phyloP scores from a whole-genome alignment of 192 early-diverging fungal genomes.

The Gamsiella multidivaricata region DNA sequence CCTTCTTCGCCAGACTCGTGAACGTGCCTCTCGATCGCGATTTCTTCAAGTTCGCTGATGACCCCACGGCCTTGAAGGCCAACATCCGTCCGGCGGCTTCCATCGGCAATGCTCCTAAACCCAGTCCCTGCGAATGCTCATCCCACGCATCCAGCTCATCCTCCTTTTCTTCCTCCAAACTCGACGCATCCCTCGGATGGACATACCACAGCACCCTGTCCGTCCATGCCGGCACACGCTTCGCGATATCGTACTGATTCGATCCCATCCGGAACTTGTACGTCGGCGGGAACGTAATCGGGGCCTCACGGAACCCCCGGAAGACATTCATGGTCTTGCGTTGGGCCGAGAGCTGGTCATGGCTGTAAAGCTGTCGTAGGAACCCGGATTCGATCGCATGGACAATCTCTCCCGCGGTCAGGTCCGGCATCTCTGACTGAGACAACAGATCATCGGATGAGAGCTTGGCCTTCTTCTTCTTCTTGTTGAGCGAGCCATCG shows the following conservation, averaged over 20 bases:
- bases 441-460: conserved; percentile 31
- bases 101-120: conserved; percentile 22
- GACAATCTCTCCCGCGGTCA: conserved; percentile 39
- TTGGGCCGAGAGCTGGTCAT: conserved; percentile 53
- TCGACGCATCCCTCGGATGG: conserved; percentile 26
- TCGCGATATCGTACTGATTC: conserved; percentile 29
- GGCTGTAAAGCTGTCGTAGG: conserved; percentile 36
- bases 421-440: conserved; percentile 30
- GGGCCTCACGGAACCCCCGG: conserved; percentile 40
- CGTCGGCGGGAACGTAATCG: conserved; percentile 50
- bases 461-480: conserved; percentile 25
- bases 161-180: conserved; percentile 24
- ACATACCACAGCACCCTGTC: conserved; percentile 52
- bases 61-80: not conserved
- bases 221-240: conserved; percentile 51
- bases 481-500: conserved; percentile 27
- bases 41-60: conserved; percentile 10
- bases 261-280: conserved; percentile 53
- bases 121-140: conserved; percentile 37
- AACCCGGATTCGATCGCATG: conserved; percentile 29
- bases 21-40: conserved; percentile 32
- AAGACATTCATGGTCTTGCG: conserved; percentile 48
- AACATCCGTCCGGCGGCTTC: conserved; percentile 6
- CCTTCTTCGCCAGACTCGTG: conserved; percentile 37
- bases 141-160: conserved; percentile 52